Conservation (phyloP, 345 rosid species). For the Clarkia xantiana region DNA sequence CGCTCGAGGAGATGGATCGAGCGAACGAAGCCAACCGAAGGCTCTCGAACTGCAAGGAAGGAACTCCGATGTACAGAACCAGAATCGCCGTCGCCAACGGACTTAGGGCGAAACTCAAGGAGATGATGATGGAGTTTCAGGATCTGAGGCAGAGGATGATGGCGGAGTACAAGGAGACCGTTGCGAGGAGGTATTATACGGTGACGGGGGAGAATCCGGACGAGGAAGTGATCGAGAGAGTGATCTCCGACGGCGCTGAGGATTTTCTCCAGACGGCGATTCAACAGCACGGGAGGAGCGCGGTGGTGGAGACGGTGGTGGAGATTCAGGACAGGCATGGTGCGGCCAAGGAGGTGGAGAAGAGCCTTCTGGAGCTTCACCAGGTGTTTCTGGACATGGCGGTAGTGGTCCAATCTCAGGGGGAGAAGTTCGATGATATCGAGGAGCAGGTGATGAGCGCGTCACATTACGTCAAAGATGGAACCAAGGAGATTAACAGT, state of each 20-base stretch:
- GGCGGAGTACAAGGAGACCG: conserved; percentile 80
- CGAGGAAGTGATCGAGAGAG: conserved; percentile 77
- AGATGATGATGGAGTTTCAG: conserved; percentile 94
- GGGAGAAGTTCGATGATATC: conserved; percentile 88
- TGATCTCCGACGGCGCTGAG: conserved; percentile 52
- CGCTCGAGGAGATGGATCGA: conserved; percentile 78
- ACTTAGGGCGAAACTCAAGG: conserved; percentile 60
- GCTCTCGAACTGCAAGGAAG: conserved; percentile 64
- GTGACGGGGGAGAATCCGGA: conserved; percentile 81
- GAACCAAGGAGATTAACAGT: conserved; percentile 49
- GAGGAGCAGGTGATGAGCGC: conserved; percentile 87
- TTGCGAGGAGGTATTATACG: conserved; percentile 87
- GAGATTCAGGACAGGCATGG: conserved; percentile 90
- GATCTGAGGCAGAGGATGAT: conserved; percentile 78
- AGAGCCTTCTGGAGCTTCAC: conserved; percentile 81
- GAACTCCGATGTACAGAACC: conserved; percentile 66
- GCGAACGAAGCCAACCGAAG: conserved; percentile 70
- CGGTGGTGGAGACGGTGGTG: conserved; percentile 74
- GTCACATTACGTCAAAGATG: conserved; percentile 65
- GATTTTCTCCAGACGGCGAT: conserved; percentile 55
- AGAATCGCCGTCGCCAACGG: conserved; percentile 75
- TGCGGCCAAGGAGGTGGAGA: conserved; percentile 85
- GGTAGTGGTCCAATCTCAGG: conserved; percentile 86
- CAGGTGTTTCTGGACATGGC: conserved; percentile 94
- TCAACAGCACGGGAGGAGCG: conserved; percentile 86